Base-by-base conservation (phyloP, 2,329 filamentous ascomycete species). In the Fusarium robinianum region DNA sequence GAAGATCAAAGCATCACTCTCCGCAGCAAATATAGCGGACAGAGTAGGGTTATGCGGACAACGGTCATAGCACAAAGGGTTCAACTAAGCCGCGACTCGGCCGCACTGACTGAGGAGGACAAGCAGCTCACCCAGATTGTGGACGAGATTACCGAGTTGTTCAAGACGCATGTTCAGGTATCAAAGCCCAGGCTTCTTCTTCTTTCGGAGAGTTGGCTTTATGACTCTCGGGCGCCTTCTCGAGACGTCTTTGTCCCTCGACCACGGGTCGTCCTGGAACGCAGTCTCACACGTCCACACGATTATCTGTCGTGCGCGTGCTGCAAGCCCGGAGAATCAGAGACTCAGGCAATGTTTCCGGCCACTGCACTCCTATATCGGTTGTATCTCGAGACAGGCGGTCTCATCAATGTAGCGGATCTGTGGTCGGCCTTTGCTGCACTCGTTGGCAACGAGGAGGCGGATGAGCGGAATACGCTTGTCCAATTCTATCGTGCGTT, bases 401-500 rank as follows among this genome's bases (percentile, higher is more conserved):
- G 78, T 7, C 72, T 92, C 46, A 84, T 94, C 66, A 94, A 94
- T 58, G 83, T 87, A 34, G 85, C 81, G 21, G 89, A 95, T 69
- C 65, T 94, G 32, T 91, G 87, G 87, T 79, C 81, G 9, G 87
- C 89, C 4, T 95, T 90, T 66, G 77, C 79, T 54, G 79, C 80
- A 11, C 78, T 87, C 19, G 71, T 87, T 14, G 74, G 78, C 6
- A 57, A 57, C n/a, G 51, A 52, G 23, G 57, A 62, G 22, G 59
- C 62, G 30, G 67, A 77, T 33, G 80, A 84, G 64, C 72, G 80
- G 53, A 76, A 75, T 32, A 78, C 76, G 6, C 75, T 90, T 69
- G 83, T 90, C 27, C 71, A 88, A 46, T 99, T 97, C 69, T 96
- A 96, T 67, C 80, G 84, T 49, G 88, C 81, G 5, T 68, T 97